Evolutionary conservation across 2,329 filamentous ascomycete genomes (phyloP).

Genomic region (Trichophyton verrucosum): DNA sequence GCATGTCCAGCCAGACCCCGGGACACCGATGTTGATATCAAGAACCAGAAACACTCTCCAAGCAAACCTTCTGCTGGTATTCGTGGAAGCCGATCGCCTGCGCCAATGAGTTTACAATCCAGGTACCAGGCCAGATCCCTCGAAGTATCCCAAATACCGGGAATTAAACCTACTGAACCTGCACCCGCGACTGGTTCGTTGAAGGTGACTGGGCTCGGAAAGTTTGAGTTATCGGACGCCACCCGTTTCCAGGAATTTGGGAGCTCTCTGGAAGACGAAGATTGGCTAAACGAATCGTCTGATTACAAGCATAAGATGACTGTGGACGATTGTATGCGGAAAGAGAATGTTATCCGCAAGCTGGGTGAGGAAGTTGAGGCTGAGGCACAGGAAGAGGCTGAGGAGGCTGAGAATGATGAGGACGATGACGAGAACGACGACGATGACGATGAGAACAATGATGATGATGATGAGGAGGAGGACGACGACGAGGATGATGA

Average conservation of each 20-base stretch:
- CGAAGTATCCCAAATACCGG: neutral
- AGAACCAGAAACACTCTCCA: slow-evolving; percentile 19
- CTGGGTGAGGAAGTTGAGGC: slow-evolving; percentile 83
- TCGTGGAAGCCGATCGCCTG: slow-evolving; percentile 30
- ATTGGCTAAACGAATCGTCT: slow-evolving; percentile 70
- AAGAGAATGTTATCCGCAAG: slow-evolving; percentile 78
- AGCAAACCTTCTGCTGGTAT: slow-evolving; percentile 17
- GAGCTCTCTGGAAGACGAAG: slow-evolving; percentile 68
- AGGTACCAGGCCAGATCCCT: slow-evolving; percentile 6
- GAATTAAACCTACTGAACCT: neutral
- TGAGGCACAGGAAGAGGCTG: slow-evolving; percentile 64
- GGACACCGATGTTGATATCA: slow-evolving; percentile 13
- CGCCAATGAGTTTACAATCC: slow-evolving; percentile 17
- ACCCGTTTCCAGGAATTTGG: slow-evolving; percentile 78
- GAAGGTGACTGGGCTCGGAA: slow-evolving; percentile 24
- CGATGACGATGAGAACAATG: slow-evolving; percentile 40
- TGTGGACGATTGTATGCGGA: slow-evolving; percentile 75
- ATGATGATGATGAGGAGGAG: slow-evolving; percentile 48
- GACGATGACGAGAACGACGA: slow-evolving; percentile 31
- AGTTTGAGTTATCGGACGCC: slow-evolving; percentile 32
- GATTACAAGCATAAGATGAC: slow-evolving; percentile 61
- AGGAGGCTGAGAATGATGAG: slow-evolving; percentile 46
- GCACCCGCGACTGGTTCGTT: slow-evolving; percentile 12
- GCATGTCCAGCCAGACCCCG: slow-evolving; percentile 32
- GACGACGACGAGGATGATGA: slow-evolving; percentile 55